Conservation (phyloP, 257 asterid species). For the Ocimum tenuiflorum region DNA sequence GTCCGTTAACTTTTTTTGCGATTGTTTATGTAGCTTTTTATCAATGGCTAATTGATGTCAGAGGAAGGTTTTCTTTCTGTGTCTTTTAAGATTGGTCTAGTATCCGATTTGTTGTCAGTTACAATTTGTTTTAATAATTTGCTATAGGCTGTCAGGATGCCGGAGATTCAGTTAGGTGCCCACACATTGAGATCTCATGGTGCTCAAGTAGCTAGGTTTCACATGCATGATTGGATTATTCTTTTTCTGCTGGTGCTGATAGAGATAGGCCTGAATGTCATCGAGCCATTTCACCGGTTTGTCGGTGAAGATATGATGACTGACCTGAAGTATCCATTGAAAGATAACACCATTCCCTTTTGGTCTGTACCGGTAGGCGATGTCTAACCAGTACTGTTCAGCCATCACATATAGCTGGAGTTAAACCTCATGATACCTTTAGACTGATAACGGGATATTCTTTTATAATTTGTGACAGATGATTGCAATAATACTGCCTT, state of each 20-base stretch:
- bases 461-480: slow-evolving; percentile 40
- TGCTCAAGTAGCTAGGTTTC: slow-evolving; percentile 63
- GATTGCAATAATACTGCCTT: slow-evolving; percentile 62
- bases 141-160: slow-evolving; percentile 55
- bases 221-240: slow-evolving; percentile 94
- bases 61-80: not conserved
- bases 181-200: slow-evolving; percentile 86
- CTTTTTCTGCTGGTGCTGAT: slow-evolving; percentile 72
- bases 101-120: not conserved
- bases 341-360: slow-evolving; percentile 72
- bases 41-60: not conserved
- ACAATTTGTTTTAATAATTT: not conserved
- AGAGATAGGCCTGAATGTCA: slow-evolving; percentile 60
- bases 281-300: slow-evolving; percentile 92
- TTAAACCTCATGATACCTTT: not conserved
- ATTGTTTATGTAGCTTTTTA: not conserved
- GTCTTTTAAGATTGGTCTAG: not conserved
- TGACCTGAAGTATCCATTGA: slow-evolving; percentile 76
- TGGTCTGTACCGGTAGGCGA: slow-evolving; percentile 88
- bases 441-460: slow-evolving; percentile 13
- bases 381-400: slow-evolving; percentile 2
- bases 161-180: slow-evolving; percentile 86
- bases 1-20: not conserved
- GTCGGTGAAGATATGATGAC: slow-evolving; percentile 88
- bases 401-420: not conserved